Percentiles rank a stretch among this genome's conserved stretches.
phyloP scores from a whole-genome alignment of 441 rosid genomes.

The Melastoma candidum region DNA sequence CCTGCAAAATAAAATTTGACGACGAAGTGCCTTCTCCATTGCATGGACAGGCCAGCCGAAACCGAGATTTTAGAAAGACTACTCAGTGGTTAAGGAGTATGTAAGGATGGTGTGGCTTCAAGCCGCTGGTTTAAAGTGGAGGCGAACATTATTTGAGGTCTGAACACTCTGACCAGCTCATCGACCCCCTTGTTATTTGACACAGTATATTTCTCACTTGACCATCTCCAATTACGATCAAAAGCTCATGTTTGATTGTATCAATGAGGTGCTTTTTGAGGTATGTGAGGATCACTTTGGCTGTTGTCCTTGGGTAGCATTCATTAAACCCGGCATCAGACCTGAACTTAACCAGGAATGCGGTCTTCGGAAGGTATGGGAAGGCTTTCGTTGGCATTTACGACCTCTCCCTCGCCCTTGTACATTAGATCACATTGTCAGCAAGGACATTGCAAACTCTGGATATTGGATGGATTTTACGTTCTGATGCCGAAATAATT shows the following conservation, averaged over 20 bases:
- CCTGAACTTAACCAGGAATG: slow-evolving; percentile 33
- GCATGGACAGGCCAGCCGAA: slow-evolving; percentile 25
- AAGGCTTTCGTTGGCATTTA: slow-evolving; percentile 71
- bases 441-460: slow-evolving; percentile 55
- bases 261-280: slow-evolving; percentile 72
- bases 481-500: slow-evolving; percentile 35
- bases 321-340: slow-evolving; percentile 29
- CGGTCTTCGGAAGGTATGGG: slow-evolving; percentile 46
- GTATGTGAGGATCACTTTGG: slow-evolving; percentile 36
- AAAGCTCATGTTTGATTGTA: slow-evolving; percentile 62
- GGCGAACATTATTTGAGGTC: slow-evolving; percentile 56
- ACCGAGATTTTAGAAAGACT: slow-evolving; percentile 31
- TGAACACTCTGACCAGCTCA: slow-evolving; percentile 52
- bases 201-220: slow-evolving; percentile 41
- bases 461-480: slow-evolving; percentile 65
- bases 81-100: slow-evolving; percentile 32
- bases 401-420: slow-evolving; percentile 45
- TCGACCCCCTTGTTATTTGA: slow-evolving; percentile 45
- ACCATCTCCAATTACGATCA: slow-evolving; percentile 41
- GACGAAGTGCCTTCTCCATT: slow-evolving; percentile 32
- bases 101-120: slow-evolving; percentile 47
- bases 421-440: slow-evolving; percentile 59
- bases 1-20: slow-evolving; percentile 56
- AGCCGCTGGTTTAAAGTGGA: slow-evolving; percentile 58
- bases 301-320: slow-evolving; percentile 56